Evolutionary conservation across 1,139 yeast genomes (phyloP), one percentile per base, ranked within the genome.

Genomic region (Taphrina deformans): DNA sequence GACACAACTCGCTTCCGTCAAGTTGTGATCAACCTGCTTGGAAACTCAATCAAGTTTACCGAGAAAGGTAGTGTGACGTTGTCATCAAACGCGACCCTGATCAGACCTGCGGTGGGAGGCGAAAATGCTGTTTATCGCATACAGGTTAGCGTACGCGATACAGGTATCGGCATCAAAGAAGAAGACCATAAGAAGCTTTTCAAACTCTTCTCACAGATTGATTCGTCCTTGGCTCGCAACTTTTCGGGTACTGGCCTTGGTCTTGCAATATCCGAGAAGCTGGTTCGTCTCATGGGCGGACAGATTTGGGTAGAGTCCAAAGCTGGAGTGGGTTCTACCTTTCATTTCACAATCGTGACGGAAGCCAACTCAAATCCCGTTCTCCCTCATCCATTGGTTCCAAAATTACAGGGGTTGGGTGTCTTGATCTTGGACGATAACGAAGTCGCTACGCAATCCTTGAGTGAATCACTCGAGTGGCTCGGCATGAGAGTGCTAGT

Each of bases 1-100:
- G 97, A 91, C 75, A 85, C 93, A 4, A 89, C 90, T 73, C 79
- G 97, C 74, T 85, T 91, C 52, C 86, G 90, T 63, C 97, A 91
- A 75, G 87, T 91, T 65, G 87, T 90, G 24, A 89, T 90, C 90
- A 91, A 91, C 71, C 78, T 91, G 67, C 93, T 90, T 5, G 88
- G 95, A 12, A 91, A 89, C 75, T 88, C 96, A 0, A 79, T 91
- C 70, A 91, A 91, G 73, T 91, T 91, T 71, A 91, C 97, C 6
- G 85, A 83, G 68, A 78, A 80, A 68, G 95, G 95, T 51, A 85
- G 84, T 70, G 90, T 88, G 52, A 68, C 71, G 24, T 62, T 72
- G 29, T 61, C 66, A 5, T 65, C 65, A 4, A 26, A 44, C 67
- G 62, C 69, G 26, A 51, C 69, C 6, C 35, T 58, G 18, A 21